Base-by-base conservation (phyloP, 2,329 filamentous ascomycete species). In the Penicillium frequentans region DNA sequence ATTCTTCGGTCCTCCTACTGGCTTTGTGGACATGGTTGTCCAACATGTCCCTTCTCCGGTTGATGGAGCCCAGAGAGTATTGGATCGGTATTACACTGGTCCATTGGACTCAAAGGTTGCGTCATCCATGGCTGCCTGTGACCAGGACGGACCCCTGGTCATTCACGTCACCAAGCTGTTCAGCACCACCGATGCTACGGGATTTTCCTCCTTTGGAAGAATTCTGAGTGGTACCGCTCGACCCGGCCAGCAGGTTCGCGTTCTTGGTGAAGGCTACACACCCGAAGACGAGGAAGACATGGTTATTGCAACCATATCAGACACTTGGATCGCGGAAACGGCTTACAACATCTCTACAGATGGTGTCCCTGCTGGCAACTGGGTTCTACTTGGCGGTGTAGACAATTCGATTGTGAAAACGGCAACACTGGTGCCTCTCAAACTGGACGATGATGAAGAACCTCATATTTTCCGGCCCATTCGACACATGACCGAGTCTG, bases 381-480 rank as follows among this genome's bases (percentile, higher is more conserved):
- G 91, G 81, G 93, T 96, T 14, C 79, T 99, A n/a, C 82, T 99
- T 16, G 87, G 90, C 54, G 95, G 93, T 14, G 88, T 99, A 27
- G 93, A 98, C 79, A 98, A 98, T 74, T 97, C 93, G 5, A 98
- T 99, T 67, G 91, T 98, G 77, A 99, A 99, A 77, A 93, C 92
- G 3, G 95, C 95, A 9, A 99, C 95, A 0, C 83, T 99, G 48
- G 86, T 99, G 29, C 86, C 91, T 1, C 85, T 86, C 39, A 89
- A 87, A 63, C 82, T 96, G 9, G 89, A 91, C 26, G 89, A 96
- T 52, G 86, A 95, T 47, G 93, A 98, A 73, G 92, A 96, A 60
- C 92, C 91, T 0, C 96, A 96, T 74, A 96, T 99, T 69, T 98
- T 99, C 84, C 89, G 87, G 62, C 93, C 95, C 0, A 84, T 99